Base-by-base conservation (phyloP, 2,329 filamentous ascomycete species). In the Penicillium verrucosum region DNA sequence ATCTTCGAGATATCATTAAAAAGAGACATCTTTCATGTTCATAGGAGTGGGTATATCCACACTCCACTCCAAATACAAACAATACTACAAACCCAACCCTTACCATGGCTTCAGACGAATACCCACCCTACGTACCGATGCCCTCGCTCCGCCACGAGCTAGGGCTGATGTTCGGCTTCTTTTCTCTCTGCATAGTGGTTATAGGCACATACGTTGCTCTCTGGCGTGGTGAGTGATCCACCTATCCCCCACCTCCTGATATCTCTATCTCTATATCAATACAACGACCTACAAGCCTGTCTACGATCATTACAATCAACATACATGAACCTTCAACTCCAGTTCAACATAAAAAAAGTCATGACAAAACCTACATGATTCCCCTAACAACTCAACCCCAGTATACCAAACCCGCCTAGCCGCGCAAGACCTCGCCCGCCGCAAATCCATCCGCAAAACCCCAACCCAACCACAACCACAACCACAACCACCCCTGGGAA, bases 91-190 rank as follows among this genome's bases (percentile, higher is more conserved):
- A 43, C 4, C 12, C n/a, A 34, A 51, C 14, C 32, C 16, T 21
- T 16, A 10, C 42, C 48, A 47, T 34, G 36, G 30, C 30, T 6
- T 5, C 23, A n/a, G 21, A 57, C 38, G 55, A 51, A 18, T 63
- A 57, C 40, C 68, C 68, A 10, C 66, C 68, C 3, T 68, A 65
- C 50, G 69, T 67, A 5, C 64, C 68, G n/a, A 67, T 68, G 50
- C 58, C 64, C 42, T 70, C 71, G 6, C 63, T 75, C 11, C 63
- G 58, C 21, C 68, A 68, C 32, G 75, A 77, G 61, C 61, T 77
- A 21, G 73, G 73, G 27, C 68, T 76, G 30, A 70, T 75, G 61
- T 74, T 76, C 57, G 75, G 66, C 18, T 77, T 77, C 51, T 62
- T 75, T 1, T 64, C 51, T 23, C 67, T 69, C 5, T 72, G 65